Conservation (phyloP, 2,329 filamentous ascomycete genomes). For the Hypoxylon sp. region DNA sequence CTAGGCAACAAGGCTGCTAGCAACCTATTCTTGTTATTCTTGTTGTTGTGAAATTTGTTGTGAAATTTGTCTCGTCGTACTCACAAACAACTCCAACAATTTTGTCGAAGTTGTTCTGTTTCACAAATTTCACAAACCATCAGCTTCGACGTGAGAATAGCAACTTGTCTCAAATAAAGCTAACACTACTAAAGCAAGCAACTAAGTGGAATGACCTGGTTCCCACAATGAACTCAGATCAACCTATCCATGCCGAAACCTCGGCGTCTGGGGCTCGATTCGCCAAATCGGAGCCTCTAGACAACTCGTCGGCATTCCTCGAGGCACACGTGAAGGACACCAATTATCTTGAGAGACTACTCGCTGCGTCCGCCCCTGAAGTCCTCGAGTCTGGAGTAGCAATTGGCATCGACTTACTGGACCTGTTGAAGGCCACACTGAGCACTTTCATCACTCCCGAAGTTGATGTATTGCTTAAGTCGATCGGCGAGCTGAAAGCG, state of each 20-base stretch:
- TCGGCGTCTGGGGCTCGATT: neutral
- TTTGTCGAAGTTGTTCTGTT: too few species aligned
- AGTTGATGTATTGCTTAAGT: constrained; percentile 55
- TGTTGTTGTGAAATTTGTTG: too few species aligned
- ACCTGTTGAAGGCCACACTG: constrained; percentile 37
- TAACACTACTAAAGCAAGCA: neutral
- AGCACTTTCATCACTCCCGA: constrained; percentile 16
- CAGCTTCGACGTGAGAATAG: too few species aligned
- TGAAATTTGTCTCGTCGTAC: too few species aligned
- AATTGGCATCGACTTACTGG: constrained; percentile 40
- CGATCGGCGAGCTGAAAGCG: constrained; percentile 59
- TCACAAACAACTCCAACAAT: too few species aligned
- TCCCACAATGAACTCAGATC: neutral
- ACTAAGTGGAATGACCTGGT: neutral
- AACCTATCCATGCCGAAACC: neutral
- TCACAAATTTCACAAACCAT: too few species aligned
- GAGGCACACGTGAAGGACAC: neutral
- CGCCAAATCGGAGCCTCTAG: neutral
- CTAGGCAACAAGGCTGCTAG: neutral
- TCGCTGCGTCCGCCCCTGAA: constrained; percentile 29
- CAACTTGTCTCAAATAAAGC: too few species aligned
- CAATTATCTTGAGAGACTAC: constrained; percentile 43
- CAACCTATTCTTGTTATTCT: too few species aligned
- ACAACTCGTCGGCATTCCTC: neutral
- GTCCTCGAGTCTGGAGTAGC: constrained; percentile 46